Evolutionary conservation across 169 alveolate genomes (phyloP).

Genomic region (Plasmodium malariae): DNA sequence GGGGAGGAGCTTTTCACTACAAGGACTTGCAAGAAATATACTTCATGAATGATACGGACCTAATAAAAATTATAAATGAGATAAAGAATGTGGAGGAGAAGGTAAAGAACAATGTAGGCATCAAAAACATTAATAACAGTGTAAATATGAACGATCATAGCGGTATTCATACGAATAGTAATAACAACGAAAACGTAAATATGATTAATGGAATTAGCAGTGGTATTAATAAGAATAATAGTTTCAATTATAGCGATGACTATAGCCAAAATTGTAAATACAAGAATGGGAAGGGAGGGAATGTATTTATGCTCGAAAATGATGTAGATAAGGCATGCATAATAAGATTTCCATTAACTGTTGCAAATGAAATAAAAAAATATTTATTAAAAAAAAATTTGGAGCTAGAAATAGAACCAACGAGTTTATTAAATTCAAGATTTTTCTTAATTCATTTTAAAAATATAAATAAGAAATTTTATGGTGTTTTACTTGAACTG

Average conservation of each 20-base stretch:
- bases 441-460: slow-evolving; percentile 73
- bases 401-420: slow-evolving; percentile 78
- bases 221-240: not conserved
- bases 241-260: not conserved
- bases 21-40: slow-evolving; percentile 43
- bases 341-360: slow-evolving; percentile 65
- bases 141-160: not conserved
- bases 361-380: slow-evolving; percentile 72
- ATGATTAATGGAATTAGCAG: not conserved
- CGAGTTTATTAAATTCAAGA: slow-evolving; percentile 79
- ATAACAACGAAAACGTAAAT: not conserved
- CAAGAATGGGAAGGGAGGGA: slow-evolving; percentile 6
- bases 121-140: not conserved
- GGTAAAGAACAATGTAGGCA: not conserved
- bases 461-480: slow-evolving; percentile 61
- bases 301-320: slow-evolving; percentile 30
- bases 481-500: slow-evolving; percentile 78
- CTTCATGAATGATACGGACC: slow-evolving; percentile 55
- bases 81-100: slow-evolving; percentile 15
- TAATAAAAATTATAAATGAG: slow-evolving; percentile 21
- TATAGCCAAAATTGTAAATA: not conserved
- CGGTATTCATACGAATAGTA: not conserved
- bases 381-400: slow-evolving; percentile 55
- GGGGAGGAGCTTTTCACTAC: slow-evolving; percentile 49
- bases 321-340: slow-evolving; percentile 77